phyloP scores from a whole-genome alignment of 257 asterid genomes.

The Nicotiana otophora region DNA sequence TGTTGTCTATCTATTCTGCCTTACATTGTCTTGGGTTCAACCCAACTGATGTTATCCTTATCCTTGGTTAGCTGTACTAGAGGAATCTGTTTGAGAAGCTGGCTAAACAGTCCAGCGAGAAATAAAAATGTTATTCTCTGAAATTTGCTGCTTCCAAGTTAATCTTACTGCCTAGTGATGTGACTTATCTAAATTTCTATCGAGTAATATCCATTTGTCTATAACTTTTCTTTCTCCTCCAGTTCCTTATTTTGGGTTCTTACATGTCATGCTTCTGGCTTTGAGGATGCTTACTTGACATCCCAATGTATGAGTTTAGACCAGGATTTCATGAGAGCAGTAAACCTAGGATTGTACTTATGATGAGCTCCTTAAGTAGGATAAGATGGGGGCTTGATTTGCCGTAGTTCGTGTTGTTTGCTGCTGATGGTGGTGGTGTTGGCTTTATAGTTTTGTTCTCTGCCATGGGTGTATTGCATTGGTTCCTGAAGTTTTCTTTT shows the following conservation, averaged over 20 bases:
- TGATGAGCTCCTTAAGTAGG: constrained; percentile 3
- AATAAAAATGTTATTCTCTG: neutral
- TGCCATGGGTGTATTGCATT: neutral
- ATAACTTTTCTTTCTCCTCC: neutral
- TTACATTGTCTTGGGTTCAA: neutral
- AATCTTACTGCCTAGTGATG: neutral
- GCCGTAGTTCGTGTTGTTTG: neutral
- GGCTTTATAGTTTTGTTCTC: constrained; percentile 1
- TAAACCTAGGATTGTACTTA: neutral
- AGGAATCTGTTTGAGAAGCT: constrained; percentile 1
- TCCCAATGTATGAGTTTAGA: neutral
- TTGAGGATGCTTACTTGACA: neutral
- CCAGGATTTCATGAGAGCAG: neutral
- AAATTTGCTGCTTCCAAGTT: neutral
- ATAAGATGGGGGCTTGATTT: neutral
- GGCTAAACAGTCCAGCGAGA: neutral
- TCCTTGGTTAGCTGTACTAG: neutral
- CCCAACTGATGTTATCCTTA: neutral
- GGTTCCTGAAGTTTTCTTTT: constrained; percentile 13
- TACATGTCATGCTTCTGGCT: neutral
- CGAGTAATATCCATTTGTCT: neutral
- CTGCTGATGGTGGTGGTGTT: neutral
- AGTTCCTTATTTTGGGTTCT: neutral
- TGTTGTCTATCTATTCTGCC: neutral
- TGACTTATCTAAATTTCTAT: neutral